These are phyloP conservation scores for Flueggea neowawraea DNA, from an alignment of 441 rosid genomes.

Conservation along the genomic window DNA sequence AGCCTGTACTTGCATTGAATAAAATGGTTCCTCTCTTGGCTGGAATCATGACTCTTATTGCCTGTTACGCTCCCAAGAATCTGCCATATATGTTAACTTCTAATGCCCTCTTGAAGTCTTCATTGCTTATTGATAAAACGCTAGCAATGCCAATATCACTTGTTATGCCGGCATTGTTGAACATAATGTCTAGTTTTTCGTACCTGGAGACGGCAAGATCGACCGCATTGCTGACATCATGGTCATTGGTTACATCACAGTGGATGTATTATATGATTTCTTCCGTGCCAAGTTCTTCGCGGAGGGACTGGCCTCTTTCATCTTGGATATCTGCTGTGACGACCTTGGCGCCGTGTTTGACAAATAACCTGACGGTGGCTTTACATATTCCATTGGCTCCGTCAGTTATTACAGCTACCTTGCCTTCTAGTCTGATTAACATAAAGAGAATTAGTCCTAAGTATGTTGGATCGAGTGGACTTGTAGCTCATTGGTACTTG, in stretches of 20 bases:
- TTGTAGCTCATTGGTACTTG: too few species aligned
- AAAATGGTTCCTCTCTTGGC: conserved; percentile 33
- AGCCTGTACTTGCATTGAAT: conserved; percentile 31
- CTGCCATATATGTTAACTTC: conserved; percentile 30
- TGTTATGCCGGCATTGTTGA: conserved; percentile 39
- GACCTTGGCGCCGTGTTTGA: background rate
- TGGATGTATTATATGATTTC: conserved; percentile 5
- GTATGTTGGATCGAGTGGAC: background rate
- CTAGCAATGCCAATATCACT: conserved; percentile 24
- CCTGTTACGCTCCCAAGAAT: conserved; percentile 37
- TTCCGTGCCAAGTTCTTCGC: conserved; percentile 11
- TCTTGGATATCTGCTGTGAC: background rate
- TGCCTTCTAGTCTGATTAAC: conserved; percentile 12
- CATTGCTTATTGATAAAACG: too few species aligned
- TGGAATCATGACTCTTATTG: conserved; percentile 37
- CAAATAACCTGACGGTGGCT: background rate
- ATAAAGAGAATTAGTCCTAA: too few species aligned
- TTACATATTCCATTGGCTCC: conserved; percentile 8
- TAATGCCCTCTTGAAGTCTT: conserved; percentile 26
- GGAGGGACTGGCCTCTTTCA: conserved; percentile 1
- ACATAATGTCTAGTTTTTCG: conserved; percentile 42
- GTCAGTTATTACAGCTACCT: conserved; percentile 11
- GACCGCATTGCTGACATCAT: conserved; percentile 29
- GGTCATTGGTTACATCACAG: conserved; percentile 16
- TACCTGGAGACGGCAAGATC: conserved; percentile 23